Evolutionary conservation across 495 filamentous ascomycete genomes (phyloP), one percentile per base, ranked within the genome.

Genomic region (Podospora australis): DNA sequence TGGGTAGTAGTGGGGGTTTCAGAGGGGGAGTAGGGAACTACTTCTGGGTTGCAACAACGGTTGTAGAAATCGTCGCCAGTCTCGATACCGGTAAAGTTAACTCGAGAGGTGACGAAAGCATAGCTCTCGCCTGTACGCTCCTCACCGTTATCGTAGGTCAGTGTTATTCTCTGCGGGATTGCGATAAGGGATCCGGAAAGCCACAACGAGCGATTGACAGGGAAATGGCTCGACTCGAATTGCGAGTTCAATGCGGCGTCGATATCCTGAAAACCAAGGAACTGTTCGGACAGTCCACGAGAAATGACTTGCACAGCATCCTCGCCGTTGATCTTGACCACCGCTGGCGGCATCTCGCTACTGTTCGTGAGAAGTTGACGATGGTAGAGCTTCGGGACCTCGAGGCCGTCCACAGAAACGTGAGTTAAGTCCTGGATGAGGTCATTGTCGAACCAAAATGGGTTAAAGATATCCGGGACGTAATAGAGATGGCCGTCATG

Each of bases 401-500:
- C 28, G 3, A 46, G 40, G 14, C 67, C 65, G 46, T 70, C 56
- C 1, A 39, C 17, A 29, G 61, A 65, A n/a, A 66, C 56, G 3
- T 65, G 56, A 1, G 63, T 59, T 4, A 68, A 50, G 21, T 63
- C 54, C 13, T 25, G 13, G 3, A 46, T 53, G 10, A 67, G 44
- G 14, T 29, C 32, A 21, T 65, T 67, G 24, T 40, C 6, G 30
- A 66, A 63, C 3, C 22, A 42, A 44, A 64, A 66, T 3, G 36
- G 54, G 44, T 56, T 59, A 45, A 68, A 62, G 28, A 63, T 46
- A 40, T 66, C 61, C 4, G 52, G 38, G 17, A 39, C 14, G 44
- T 53, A 64, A 1, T 32, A 36, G 29, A 80, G 66, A 44, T 79
- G 76, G 2, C 73, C 71, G 53, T 79, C 75, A 46, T 78, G 64